Base-by-base conservation (phyloP, 148 eudicot species). In the Silene conica region DNA sequence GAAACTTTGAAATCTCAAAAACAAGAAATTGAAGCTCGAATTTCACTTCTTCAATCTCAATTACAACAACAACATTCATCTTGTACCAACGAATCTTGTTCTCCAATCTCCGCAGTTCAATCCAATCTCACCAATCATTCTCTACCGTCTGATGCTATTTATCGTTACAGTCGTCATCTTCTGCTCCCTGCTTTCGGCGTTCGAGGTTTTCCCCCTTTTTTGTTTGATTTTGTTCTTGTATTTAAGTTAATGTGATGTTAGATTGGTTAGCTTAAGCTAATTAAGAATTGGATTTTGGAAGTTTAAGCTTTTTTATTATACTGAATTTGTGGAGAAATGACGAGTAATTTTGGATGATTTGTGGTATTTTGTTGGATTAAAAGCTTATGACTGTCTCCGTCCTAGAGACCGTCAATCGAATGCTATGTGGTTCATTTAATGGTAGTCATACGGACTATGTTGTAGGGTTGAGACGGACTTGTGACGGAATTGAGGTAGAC, bases 161-260 rank as follows among this genome's bases (percentile, higher is more conserved):
- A 92, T 73, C 83, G 98, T 70, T 92, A 92, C 58, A 95, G 98
- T 66, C 97, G 98, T 59, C 97, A 95, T 38, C 85, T 95, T n/a
- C 60, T 95, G 77, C 93, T 95, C 34, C 96, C 96, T 74, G 85
- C 92, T 16, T 95, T 95, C 38, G 98, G 93, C 4, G 92, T 95
- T 81, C 82, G 82, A 87, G 97, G 97, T 92, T 75, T 73, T 22
- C 21, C 60, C 18, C 5, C 38, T 43, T 69, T 54, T 54, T 6
- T 38, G 8, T 7, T 38, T 38, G 9, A 38, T 4, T 38, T 38
- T 38, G 0, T 38, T 38, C 7, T 38, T 38, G 43, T 6, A 1
- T 38, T 38, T 38, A 38, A 34, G 9, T 38, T 38, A 6, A 0
- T 31, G 1, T 31, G 34, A 31, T 31, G 34, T 31, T 31, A 28